Percentiles rank a stretch among this genome's conserved stretches.
Evolutionary conservation across 345 rosid genomes (phyloP).

Genomic region (Salix suchowensis): DNA sequence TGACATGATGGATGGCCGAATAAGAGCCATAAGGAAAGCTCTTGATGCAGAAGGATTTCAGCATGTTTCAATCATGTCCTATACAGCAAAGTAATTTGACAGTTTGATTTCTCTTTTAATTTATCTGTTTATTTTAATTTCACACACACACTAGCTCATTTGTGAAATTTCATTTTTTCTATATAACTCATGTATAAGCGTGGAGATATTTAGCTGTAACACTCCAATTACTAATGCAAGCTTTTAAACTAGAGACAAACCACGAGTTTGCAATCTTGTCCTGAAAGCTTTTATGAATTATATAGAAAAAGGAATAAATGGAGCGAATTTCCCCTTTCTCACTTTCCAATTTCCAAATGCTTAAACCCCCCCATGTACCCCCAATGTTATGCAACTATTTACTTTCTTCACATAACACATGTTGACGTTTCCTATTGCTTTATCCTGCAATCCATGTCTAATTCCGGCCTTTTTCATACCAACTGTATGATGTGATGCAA

Average conservation of each 20-base stretch:
- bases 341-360: not conserved
- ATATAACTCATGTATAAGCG: not conserved
- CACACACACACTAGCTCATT: no score
- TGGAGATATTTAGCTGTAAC: not conserved
- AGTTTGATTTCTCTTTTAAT: not conserved
- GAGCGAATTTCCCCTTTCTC: not conserved
- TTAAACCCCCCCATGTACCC: not conserved
- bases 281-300: not conserved
- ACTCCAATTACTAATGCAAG: not conserved
- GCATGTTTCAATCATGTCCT: slow-evolving; percentile 93
- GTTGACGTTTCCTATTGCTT: not conserved
- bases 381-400: not conserved
- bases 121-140: not conserved
- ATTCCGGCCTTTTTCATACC: not conserved
- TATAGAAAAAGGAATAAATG: not conserved
- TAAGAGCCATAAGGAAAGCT: slow-evolving; percentile 78
- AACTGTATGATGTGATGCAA: not conserved
- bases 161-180: not conserved
- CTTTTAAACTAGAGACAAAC: not conserved
- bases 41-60: slow-evolving; percentile 93
- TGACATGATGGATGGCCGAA: slow-evolving; percentile 99
- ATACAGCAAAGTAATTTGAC: slow-evolving; percentile 75
- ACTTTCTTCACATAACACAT: not conserved
- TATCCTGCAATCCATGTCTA: not conserved
- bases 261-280: not conserved